Base-by-base conservation (phyloP, 1,139 yeast genomes). In the Barnettozyma hawaiiensis region DNA sequence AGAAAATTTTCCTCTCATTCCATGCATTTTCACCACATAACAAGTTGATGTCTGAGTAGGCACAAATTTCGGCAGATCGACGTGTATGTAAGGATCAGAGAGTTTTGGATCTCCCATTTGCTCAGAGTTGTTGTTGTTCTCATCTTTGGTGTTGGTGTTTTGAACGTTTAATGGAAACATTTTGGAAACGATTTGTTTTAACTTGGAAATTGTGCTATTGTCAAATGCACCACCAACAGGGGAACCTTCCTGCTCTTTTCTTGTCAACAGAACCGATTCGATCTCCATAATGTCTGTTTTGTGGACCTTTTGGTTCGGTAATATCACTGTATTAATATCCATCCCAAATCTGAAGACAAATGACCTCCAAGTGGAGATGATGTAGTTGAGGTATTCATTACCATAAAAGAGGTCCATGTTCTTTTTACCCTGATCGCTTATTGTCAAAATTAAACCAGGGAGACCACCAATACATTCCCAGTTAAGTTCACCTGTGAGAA, bases 311-410 rank as follows among this genome's bases (percentile, higher is more conserved):
- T 62, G 60, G 12, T 70, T 65, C 3, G 59, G 59, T 2, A 72
- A 58, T 14, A 72, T 67, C 6, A 63, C 62, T 9, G 77, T 65
- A n/a, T 62, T 65, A 43, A 87, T 61, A 35, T 74, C 70, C 39
- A 85, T 75, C 3, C 94, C 94, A 52, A 80, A 76, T 52, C 96
- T 74, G 60, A 85, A 87, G n/a, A 89, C 87, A 64, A 90, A 90
- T 49, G 79, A 79, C 51, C 96, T 71, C 96, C 97, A 89, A 0
- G 92, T 77, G 4, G 89, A 74, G 16, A 81, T 76, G 38, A 77
- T 69, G 61, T 76, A 83, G 35, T 73, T 68, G 23, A 79, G 54
- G 35, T 65, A 61, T 35, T 55, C 61, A 46, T 59, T 66, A 19
- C 78, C 79, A 39, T 77, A 72, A 43, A 63, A 65, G 2, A 82